These are phyloP conservation scores for Microbotryum violaceum DNA, from an alignment of 1,284 basidiomycete species.

Conservation along the genomic window DNA sequence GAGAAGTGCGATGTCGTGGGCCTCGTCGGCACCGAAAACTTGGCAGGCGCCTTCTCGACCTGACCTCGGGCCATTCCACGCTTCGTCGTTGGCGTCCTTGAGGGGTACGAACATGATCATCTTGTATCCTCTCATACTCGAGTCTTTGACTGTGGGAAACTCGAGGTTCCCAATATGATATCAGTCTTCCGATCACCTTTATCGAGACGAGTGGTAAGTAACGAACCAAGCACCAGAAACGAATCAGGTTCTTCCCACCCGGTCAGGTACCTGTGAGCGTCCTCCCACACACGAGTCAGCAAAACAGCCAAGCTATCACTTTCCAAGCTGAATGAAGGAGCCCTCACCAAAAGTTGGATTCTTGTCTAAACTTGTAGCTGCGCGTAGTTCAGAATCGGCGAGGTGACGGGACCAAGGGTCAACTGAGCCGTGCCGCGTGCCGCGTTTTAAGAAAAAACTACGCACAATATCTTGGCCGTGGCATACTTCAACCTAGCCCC, in stretches of 20 bases:
- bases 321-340: neutral
- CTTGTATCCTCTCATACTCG: conserved; percentile 60
- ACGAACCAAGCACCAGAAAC: conserved; percentile 68
- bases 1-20: conserved; percentile 41
- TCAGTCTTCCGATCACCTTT: neutral
- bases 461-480: conserved; percentile 59
- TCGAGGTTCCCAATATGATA: neutral
- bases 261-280: conserved; percentile 62
- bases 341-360: conserved; percentile 29
- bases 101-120: conserved; percentile 84
- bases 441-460: too few relatives aligned
- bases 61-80: conserved; percentile 85
- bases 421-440: too few relatives aligned
- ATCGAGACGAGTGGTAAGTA: too few relatives aligned
- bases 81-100: conserved; percentile 66
- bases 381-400: too few relatives aligned
- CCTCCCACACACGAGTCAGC: neutral
- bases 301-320: neutral
- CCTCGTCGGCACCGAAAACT: conserved; percentile 68
- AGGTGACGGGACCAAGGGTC: too few relatives aligned
- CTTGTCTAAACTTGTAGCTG: conserved; percentile 90
- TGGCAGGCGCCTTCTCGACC: conserved; percentile 51
- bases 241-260: conserved; percentile 92
- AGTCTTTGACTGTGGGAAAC: conserved; percentile 27
- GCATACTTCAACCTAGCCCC: conserved; percentile 79